phyloP scores from a whole-genome alignment of 2,329 filamentous ascomycete genomes.

The Calonectria pseudoturangicola region DNA sequence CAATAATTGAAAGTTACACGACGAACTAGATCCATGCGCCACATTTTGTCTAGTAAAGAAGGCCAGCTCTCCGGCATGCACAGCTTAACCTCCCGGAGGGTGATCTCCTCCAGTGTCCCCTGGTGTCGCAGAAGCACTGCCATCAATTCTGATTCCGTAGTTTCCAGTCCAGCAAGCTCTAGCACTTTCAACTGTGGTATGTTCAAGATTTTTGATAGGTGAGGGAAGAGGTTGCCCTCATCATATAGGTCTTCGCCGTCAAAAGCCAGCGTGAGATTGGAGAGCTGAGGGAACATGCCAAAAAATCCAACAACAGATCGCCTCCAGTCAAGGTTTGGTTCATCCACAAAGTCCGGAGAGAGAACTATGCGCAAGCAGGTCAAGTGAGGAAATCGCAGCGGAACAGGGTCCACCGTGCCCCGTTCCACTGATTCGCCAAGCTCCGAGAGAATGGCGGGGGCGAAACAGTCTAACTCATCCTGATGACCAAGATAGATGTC shows the following conservation, averaged over 20 bases:
- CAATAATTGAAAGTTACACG: neutral
- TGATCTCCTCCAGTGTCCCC: conserved; percentile 1
- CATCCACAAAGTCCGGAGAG: conserved; percentile 9
- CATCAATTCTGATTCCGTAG: conserved; percentile 6
- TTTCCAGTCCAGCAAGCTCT: neutral
- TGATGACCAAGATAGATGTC: conserved; percentile 2
- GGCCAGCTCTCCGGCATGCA: neutral
- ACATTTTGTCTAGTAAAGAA: neutral
- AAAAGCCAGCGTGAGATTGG: neutral
- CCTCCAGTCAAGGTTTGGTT: conserved; percentile 1
- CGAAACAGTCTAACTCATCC: conserved; percentile 3
- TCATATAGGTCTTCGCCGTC: neutral
- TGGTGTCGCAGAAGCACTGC: neutral
- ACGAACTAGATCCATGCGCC: neutral
- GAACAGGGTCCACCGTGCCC: neutral
- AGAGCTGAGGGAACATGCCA: neutral
- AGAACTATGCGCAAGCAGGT: neutral
- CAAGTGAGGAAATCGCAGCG: neutral
- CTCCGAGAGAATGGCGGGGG: neutral
- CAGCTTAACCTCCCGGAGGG: conserved; percentile 10
- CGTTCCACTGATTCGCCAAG: neutral
- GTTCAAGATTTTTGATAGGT: neutral
- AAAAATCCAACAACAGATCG: neutral
- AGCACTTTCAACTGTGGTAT: neutral
- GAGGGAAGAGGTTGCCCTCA: neutral